A percentile compares a stretch with the other conserved stretches of the same genome.
These are phyloP conservation scores for Urochloa ruziziensis DNA, from an alignment of 176 grass and related monocot species.

Conservation along the genomic window DNA sequence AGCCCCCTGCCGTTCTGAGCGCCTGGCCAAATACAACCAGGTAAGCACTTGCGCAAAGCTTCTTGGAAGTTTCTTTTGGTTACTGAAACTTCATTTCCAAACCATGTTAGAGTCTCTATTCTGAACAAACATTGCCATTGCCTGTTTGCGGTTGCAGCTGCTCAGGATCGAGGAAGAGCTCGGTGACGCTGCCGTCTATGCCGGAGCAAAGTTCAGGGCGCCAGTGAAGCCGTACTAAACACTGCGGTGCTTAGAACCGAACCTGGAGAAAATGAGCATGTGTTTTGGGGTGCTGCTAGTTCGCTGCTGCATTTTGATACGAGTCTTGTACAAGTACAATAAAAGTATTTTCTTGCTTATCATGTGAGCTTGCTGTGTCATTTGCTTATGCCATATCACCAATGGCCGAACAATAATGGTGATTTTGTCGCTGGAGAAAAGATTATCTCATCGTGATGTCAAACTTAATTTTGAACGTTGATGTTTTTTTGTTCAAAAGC, in stretches of 20 bases:
- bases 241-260: not conserved
- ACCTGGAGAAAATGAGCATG: not conserved
- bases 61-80: not conserved
- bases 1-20: conserved; percentile 93
- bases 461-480: not conserved
- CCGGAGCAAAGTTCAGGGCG: conserved; percentile 80
- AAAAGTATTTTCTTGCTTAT: not conserved
- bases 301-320: not conserved
- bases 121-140: not conserved
- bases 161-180: conserved; percentile 99
- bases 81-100: not conserved
- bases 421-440: not conserved
- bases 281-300: not conserved
- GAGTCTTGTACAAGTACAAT: conserved; percentile 14
- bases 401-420: conserved; percentile 2
- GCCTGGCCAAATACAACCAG: conserved; percentile 98
- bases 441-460: not conserved
- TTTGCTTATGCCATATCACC: not conserved
- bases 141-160: conserved; percentile 46
- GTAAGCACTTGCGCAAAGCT: conserved; percentile 13
- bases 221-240: conserved; percentile 82
- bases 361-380: not conserved
- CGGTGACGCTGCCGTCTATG: conserved; percentile 62
- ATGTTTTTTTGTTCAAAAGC: not conserved
- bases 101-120: not conserved